phyloP scores from a whole-genome alignment of 2,329 filamentous ascomycete species.

The Coleophoma eucalyptorum region DNA sequence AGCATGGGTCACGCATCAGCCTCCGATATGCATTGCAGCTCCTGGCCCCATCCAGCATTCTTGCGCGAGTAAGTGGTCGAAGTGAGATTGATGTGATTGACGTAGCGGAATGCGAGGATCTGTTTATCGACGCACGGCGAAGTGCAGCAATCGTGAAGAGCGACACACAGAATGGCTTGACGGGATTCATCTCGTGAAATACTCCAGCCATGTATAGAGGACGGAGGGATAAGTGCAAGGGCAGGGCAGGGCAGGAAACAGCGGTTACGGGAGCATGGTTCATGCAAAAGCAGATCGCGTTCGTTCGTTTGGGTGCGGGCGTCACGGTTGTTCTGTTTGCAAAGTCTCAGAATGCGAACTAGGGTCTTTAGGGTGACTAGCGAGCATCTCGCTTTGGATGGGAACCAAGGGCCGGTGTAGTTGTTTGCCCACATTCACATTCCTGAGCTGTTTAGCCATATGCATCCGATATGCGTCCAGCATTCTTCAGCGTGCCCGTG shows the following conservation, averaged over 20 bases:
- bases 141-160: conserved; percentile 67
- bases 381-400: not conserved
- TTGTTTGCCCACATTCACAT: conserved; percentile 3
- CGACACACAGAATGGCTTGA: conserved; percentile 60
- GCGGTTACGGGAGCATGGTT: not conserved
- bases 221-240: not conserved
- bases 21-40: conserved; percentile 91
- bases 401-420: conserved; percentile 1
- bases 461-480: not conserved
- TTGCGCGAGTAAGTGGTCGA: conserved; percentile 79
- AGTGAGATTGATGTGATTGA: conserved; percentile 74
- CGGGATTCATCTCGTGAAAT: conserved; percentile 4
- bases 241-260: not conserved
- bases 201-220: too few species aligned
- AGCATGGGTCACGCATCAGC: conserved; percentile 84
- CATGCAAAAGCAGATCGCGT: not conserved
- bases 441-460: conserved; percentile 1
- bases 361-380: not conserved
- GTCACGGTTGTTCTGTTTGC: conserved; percentile 1
- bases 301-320: not conserved
- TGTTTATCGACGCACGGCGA: conserved; percentile 78
- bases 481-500: conserved; percentile 2
- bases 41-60: conserved; percentile 64
- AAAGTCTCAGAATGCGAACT: conserved; percentile 1
- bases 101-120: conserved; percentile 75